phyloP scores from a whole-genome alignment of 163 green algal species.

The Volvox carteri region DNA sequence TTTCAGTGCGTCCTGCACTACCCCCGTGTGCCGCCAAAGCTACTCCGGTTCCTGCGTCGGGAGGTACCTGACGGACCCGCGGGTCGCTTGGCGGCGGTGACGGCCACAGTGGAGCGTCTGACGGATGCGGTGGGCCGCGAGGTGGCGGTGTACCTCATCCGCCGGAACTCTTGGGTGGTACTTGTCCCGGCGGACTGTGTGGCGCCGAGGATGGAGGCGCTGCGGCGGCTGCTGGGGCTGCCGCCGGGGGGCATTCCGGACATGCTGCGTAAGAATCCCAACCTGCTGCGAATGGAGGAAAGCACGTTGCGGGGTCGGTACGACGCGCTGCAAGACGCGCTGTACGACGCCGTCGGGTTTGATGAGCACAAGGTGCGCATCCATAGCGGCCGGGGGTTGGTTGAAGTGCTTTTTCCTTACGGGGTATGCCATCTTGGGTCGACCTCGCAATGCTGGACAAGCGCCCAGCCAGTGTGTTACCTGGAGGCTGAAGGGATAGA shows the following conservation, averaged over 20 bases:
- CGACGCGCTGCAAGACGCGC: conserved; percentile 59
- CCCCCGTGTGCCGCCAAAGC: conserved; percentile 61
- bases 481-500: too few relatives aligned
- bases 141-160: conserved; percentile 64
- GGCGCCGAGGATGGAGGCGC: conserved; percentile 31
- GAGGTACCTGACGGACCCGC: background rate
- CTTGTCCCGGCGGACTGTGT: background rate
- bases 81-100: conserved; percentile 46
- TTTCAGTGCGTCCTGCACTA: conserved; percentile 74
- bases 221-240: conserved; percentile 54
- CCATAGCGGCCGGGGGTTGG: background rate
- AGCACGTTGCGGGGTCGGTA: conserved; percentile 47
- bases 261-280: conserved; percentile 72
- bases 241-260: conserved; percentile 54
- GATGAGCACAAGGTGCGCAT: conserved; percentile 29
- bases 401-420: too few relatives aligned
- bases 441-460: too few relatives aligned
- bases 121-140: conserved; percentile 60
- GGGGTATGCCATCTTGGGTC: too few relatives aligned
- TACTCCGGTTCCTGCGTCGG: conserved; percentile 53
- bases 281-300: conserved; percentile 59
- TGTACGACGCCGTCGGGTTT: conserved; percentile 59
- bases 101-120: conserved; percentile 60
- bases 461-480: too few relatives aligned
- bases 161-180: conserved; percentile 37